Evolutionary conservation across 139 green algal species (phyloP), one percentile per base, ranked within the genome.

Genomic region (Asterochloris erici): DNA sequence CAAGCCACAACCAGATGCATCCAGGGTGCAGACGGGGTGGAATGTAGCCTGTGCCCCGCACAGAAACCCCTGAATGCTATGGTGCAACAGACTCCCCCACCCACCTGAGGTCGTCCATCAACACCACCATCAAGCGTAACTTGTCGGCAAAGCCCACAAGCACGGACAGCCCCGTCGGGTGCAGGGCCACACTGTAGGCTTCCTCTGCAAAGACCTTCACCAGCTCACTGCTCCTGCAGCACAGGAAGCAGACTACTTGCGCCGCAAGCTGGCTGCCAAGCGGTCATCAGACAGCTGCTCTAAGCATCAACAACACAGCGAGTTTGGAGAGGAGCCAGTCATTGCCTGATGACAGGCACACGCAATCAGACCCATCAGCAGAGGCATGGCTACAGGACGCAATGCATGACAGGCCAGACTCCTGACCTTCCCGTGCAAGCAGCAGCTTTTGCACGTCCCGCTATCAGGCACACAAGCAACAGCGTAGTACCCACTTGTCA

Each of bases 81-180:
- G 38, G 38, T n/a, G 29, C 63, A 29, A 86, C 19, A 54, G 6
- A 6, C 38, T 54, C 38, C 38, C 38, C 38, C 6, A 26, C 38
- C 15, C 27, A 88, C 75, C 29, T 90, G 47, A 96, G 83, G 81
- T 95, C 93, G 83, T 97, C 94, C 87, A 96, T 94, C 24, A 98
- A 88, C 23, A 98, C 88, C 15, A 90, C 92, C 87, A 98, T 92
- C 28, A 98, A 90, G 26, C 95, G 92, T 81, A 98, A 89, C 91
- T 97, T 97, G 91, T 98, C 95, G 1, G 90, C 88, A 87, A 98
- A 98, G 0, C 95, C 95, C 14, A 95, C 92, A 29, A 94, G 81
- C 61, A 97, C 71, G 82, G 90, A 85, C 26, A 93, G 84, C 64
- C 94, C 95, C 9, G 82, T 93, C 14, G 95, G 95, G 85, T 98